A percentile compares a stretch with the other conserved stretches of the same genome.
These are phyloP conservation scores for Lactarius deliciosus DNA, from an alignment of 768 basidiomycete genomes.

Conservation along the genomic window DNA sequence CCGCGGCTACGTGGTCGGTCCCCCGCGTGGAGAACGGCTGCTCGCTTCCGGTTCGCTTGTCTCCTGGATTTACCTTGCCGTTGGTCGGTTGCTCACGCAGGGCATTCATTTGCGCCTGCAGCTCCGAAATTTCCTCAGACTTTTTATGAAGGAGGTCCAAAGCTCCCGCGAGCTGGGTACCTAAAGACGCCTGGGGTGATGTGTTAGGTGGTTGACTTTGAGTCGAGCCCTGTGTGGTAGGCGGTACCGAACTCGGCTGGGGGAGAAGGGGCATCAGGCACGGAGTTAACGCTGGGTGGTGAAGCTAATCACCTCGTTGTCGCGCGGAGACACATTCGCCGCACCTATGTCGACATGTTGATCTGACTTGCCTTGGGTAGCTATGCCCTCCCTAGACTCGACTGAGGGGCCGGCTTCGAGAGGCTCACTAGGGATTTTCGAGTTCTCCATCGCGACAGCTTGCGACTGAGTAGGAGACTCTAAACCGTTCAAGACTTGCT, in stretches of 20 bases:
- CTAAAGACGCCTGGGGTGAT: conserved; percentile 8
- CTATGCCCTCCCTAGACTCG: neutral
- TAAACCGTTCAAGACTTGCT: conserved; percentile 11
- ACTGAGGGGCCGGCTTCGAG: neutral
- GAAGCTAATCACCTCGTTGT: neutral
- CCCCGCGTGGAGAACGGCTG: neutral
- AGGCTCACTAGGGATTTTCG: neutral
- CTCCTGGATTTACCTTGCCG: neutral
- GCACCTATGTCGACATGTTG: neutral
- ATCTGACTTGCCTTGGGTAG: neutral
- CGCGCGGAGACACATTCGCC: conserved; percentile 1
- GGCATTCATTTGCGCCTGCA: conserved; percentile 13
- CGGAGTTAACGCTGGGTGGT: neutral
- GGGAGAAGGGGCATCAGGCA: conserved; percentile 5
- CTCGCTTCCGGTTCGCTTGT: neutral
- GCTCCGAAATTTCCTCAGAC: conserved; percentile 26
- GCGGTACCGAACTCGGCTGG: conserved; percentile 20
- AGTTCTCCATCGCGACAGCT: neutral
- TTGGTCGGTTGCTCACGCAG: neutral
- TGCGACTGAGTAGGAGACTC: conserved; percentile 16
- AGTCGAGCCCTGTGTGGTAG: conserved; percentile 18
- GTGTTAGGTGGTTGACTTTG: conserved; percentile 17
- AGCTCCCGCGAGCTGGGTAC: conserved; percentile 22
- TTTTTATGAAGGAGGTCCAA: conserved; percentile 25
- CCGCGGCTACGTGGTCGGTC: neutral